These are phyloP conservation scores for Diaporthe sp. DNA, from an alignment of 2,329 filamentous ascomycete genomes.

Conservation along the genomic window DNA sequence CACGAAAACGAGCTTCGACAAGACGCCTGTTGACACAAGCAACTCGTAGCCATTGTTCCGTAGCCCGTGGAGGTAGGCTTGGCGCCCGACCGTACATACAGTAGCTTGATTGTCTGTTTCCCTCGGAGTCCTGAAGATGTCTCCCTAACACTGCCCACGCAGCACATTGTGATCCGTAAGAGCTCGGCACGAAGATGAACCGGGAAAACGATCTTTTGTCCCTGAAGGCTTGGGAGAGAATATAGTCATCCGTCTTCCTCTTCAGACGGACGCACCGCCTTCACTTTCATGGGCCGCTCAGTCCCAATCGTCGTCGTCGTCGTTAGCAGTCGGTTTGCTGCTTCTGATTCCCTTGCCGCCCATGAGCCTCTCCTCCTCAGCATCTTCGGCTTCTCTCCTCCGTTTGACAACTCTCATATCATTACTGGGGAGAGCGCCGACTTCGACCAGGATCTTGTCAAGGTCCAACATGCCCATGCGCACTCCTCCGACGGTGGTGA, in stretches of 20 bases:
- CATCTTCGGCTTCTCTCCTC: slow-evolving; percentile 71
- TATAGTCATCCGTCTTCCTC: background rate
- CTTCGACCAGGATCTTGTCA: slow-evolving; percentile 84
- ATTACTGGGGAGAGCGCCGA: slow-evolving; percentile 83
- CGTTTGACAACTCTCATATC: slow-evolving; percentile 83
- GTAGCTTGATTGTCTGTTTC: background rate
- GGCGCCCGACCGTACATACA: background rate
- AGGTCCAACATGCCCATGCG: slow-evolving; percentile 80
- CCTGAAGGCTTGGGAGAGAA: background rate
- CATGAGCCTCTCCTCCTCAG: slow-evolving; percentile 69
- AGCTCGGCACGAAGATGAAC: background rate
- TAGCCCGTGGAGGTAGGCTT: background rate
- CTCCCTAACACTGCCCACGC: background rate
- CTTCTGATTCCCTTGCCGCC: slow-evolving; percentile 64
- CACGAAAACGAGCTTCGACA: background rate
- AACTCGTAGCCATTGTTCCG: background rate
- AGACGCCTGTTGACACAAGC: background rate
- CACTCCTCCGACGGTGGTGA: slow-evolving; percentile 82
- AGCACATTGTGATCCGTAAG: too few relatives aligned
- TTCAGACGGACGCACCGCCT: too few relatives aligned
- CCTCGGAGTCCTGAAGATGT: background rate
- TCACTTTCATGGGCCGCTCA: slow-evolving; percentile 51
- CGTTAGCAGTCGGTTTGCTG: slow-evolving; percentile 51
- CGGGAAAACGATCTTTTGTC: background rate
- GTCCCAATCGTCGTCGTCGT: slow-evolving; percentile 74